Percentiles rank a stretch among this genome's conserved stretches.
phyloP scores from a whole-genome alignment of 805 yeast species.

The Torulaspora indica region DNA sequence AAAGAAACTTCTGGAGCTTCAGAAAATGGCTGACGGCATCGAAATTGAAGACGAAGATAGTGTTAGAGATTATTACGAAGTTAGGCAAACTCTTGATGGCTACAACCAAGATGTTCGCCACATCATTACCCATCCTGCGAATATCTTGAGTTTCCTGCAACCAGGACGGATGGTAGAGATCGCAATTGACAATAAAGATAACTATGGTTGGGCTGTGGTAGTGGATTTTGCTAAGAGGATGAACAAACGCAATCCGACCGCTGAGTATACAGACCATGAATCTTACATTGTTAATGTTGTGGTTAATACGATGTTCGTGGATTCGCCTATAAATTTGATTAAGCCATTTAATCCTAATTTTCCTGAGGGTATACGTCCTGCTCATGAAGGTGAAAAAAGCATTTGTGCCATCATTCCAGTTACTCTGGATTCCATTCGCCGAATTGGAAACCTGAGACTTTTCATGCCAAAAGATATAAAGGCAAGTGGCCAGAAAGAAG shows the following conservation, averaged over 20 bases:
- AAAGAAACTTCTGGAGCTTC: constrained; percentile 52
- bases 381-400: constrained; percentile 63
- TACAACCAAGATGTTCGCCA: constrained; percentile 75
- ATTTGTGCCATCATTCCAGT: constrained; percentile 79
- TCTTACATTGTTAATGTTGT: constrained; percentile 83
- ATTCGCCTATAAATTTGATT: constrained; percentile 77
- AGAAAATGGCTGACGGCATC: constrained; percentile 45
- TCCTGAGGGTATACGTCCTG: constrained; percentile 87
- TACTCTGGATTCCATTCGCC: constrained; percentile 68
- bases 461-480: constrained; percentile 72
- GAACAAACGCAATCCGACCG: constrained; percentile 54
- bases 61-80: constrained; percentile 77
- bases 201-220: constrained; percentile 97
- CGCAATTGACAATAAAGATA: constrained; percentile 46
- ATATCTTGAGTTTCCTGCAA: constrained; percentile 76
- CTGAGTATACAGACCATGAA: constrained; percentile 74
- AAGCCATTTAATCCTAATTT: constrained; percentile 73
- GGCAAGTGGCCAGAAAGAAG: constrained; percentile 55
- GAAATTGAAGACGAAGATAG: constrained; percentile 67
- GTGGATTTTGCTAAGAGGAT: constrained; percentile 68
- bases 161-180: constrained; percentile 81
- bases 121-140: constrained; percentile 86
- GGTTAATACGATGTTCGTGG: constrained; percentile 69
- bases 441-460: constrained; percentile 75
- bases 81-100: constrained; percentile 61